These are phyloP conservation scores for Rubroboletus pulcherrimus DNA, from an alignment of 768 basidiomycete species.

Conservation along the genomic window DNA sequence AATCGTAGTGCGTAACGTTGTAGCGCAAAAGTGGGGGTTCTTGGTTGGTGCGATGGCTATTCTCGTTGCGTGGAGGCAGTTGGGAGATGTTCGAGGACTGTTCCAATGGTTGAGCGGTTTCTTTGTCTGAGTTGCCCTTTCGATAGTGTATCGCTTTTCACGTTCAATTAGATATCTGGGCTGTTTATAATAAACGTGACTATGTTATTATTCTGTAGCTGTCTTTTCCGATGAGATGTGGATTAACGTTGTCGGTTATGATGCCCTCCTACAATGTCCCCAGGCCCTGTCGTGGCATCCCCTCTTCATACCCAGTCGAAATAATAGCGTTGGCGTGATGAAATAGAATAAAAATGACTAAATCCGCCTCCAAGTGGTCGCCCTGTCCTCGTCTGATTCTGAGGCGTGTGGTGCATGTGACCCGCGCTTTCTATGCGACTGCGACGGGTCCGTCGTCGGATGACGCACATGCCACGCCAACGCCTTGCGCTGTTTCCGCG, in stretches of 20 bases:
- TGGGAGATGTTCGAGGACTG: not conserved
- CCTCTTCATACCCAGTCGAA: not conserved
- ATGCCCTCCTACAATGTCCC: not conserved
- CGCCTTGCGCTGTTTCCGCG: conserved; percentile 26
- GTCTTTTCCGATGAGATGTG: not conserved
- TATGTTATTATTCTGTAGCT: not conserved
- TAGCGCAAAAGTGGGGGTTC: not conserved
- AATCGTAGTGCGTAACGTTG: not conserved
- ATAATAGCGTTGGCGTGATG: not conserved
- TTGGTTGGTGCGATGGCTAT: conserved; percentile 8
- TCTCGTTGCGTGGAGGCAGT: not conserved
- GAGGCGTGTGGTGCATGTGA: conserved; percentile 15
- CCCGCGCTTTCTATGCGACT: not conserved
- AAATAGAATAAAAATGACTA: not conserved
- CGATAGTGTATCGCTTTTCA: not conserved
- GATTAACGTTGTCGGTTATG: not conserved
- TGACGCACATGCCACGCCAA: conserved; percentile 18
- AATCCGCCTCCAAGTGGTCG: conserved; percentile 15
- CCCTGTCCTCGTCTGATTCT: conserved; percentile 18
- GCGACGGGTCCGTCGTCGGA: not conserved
- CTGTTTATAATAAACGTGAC: not conserved
- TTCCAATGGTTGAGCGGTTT: not conserved
- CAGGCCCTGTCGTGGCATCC: not conserved
- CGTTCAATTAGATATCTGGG: not conserved
- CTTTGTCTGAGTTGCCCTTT: not conserved